Evolutionary conservation across 176 grass and related monocot species (phyloP), one percentile per base, ranked within the genome.

Genomic region (Coix lacrymajobi): DNA sequence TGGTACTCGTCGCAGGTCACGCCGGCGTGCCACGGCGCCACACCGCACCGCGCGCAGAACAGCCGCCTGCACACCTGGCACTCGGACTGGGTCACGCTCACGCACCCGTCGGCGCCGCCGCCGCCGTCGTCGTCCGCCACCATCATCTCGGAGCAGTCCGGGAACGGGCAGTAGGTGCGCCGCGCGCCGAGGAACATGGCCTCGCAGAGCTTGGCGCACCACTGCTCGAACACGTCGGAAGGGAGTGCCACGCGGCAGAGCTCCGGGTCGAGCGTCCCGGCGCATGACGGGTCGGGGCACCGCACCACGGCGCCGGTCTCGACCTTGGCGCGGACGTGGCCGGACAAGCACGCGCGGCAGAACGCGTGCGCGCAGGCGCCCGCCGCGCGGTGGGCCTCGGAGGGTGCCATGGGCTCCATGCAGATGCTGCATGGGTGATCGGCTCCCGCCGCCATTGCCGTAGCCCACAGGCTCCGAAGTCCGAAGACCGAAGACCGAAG

Each of bases 91-190:
- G 40, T 66, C 2, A 92, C 48, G 11, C 64, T 66, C 2, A 92
- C 48, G 11, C 64, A 10, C 25, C 7, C 34, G 0, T 48, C 45
- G 45, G 1, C 33, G 36, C 36, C 36, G 33, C 17, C 77, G 7
- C 1, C 45, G 30, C 73, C 54, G n/a, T 41, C 80, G 65, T 56
- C 84, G 63, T 94, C 87, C 14, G 78, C 62, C 39, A 89, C 65
- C 84, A 94, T 85, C 66, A 91, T 75, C 85, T 84, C 88, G 17
- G 95, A 97, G 81, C 88, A 97, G 28, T 87, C 92, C 36, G 80
- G 85, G 64, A 84, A 97, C 4, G 92, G 88, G 86, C 92, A 97
- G 85, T 91, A 89, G 3, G 78, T 66, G 77, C 85, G 83, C 6
- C 76, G 77, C 30, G 49, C 71, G 36, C 62, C 83, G 20, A 91